phyloP scores from a whole-genome alignment of 192 early-diverging fungal species.

The Gryganskiella cystojenkinii region DNA sequence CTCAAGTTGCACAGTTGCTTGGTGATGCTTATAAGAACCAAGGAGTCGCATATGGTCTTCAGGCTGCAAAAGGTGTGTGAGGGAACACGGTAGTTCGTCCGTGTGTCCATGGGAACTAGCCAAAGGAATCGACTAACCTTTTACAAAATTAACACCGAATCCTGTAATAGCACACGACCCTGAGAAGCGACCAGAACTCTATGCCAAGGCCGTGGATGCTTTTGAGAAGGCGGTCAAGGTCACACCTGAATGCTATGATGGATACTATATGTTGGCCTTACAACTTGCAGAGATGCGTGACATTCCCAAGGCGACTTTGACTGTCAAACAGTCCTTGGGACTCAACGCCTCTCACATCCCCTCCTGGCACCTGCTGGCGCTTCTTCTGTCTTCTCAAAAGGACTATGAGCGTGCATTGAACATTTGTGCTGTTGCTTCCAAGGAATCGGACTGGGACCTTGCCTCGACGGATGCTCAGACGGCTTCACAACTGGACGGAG shows the following conservation, averaged over 20 bases:
- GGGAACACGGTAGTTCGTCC: no score
- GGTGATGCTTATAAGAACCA: slow-evolving; percentile 32
- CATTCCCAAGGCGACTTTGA: slow-evolving; percentile 62
- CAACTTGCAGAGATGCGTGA: slow-evolving; percentile 77
- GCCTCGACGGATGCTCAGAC: slow-evolving; percentile 24
- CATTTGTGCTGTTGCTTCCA: slow-evolving; percentile 70
- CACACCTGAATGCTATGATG: slow-evolving; percentile 62
- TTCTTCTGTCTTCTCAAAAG: slow-evolving; percentile 74
- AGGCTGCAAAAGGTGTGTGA: slow-evolving; percentile 34
- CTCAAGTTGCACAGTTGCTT: slow-evolving; percentile 31
- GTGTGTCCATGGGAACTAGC: neutral
- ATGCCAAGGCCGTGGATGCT: slow-evolving; percentile 65
- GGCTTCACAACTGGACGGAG: slow-evolving; percentile 60
- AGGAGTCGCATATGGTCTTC: slow-evolving; percentile 34
- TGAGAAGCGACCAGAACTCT: slow-evolving; percentile 68
- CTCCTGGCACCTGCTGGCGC: slow-evolving; percentile 81
- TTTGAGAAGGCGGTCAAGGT: slow-evolving; percentile 64
- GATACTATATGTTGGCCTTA: slow-evolving; percentile 73
- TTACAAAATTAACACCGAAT: neutral
- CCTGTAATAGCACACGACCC: slow-evolving; percentile 65
- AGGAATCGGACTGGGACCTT: slow-evolving; percentile 65
- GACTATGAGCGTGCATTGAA: slow-evolving; percentile 71
- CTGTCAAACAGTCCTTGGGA: slow-evolving; percentile 64
- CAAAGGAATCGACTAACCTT: neutral
- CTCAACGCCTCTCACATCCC: slow-evolving; percentile 66